Base-by-base conservation (phyloP, 306 rosid genomes). In the Ziziphus jujuba region DNA sequence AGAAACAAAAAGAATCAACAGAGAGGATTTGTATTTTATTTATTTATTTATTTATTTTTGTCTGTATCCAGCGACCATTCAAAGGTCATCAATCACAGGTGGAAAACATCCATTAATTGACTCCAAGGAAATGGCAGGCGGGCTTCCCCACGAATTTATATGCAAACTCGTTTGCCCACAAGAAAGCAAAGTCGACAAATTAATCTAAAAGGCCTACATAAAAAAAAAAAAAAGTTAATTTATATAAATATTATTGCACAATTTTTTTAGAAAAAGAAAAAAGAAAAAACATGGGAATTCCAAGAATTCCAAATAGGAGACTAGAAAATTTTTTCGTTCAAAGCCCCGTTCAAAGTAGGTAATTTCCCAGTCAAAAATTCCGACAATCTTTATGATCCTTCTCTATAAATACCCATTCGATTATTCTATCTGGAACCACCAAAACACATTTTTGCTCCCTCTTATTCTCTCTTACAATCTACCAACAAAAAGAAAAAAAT, bases 371-470 rank as follows among this genome's bases (percentile, higher is more conserved):
- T 82, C 83, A n/a, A 82, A 84, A 72, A 28, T 0, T 76, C 78
- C 63, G 75, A 59, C 72, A 72, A 59, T 31, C 34, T 54, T 16
- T 6, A 14, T 1, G 6, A 25, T 33, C 35, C 63, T 49, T 6
- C 59, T 35, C 80, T 80, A 86, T 86, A 82, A 82, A 86, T 82
- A 82, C 74, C 67, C 47, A 13, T 47, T 55, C 14, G 15, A 52
- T 71, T 59, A 57, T 33, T 14, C 61, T 52, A 52, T 33, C 17
- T 65, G 10, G 65, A 16, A 48, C 31, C 43, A 48, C 8, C 3
- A 51, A 66, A 35, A 23, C 24, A 21, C 52, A 23, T n/a, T n/a
- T 21, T n/a, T 6, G 50, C 70, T 17, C 17, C 9, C 31, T 6
- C 23, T 16, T 3, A 35, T 14, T 12, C 17, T 17, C 20, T 28